Evolutionary conservation across 2,329 filamentous ascomycete species (phyloP).

Genomic region (Ophiostoma montium): DNA sequence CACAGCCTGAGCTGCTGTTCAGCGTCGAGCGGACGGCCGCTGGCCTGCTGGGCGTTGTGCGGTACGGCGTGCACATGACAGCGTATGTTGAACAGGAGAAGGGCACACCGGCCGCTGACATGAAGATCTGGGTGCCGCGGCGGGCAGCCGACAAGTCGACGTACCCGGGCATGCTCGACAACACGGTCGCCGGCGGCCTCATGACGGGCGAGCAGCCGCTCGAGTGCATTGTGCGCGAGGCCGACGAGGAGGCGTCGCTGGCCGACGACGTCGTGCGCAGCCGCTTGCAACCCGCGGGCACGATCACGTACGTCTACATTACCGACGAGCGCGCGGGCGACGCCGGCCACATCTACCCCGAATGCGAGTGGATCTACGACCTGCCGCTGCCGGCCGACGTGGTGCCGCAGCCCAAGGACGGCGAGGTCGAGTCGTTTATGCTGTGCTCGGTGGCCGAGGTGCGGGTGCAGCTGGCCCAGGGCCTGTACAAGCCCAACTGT

Average conservation of each 20-base stretch:
- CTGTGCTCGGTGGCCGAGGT: conserved; percentile 62
- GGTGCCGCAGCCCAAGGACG: conserved; percentile 64
- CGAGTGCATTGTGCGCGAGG: conserved; percentile 73
- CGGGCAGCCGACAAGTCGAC: conserved; percentile 68
- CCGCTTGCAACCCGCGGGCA: conserved; percentile 45
- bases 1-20: conserved; percentile 44
- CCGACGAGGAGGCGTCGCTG: conserved; percentile 76
- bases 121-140: conserved; percentile 71
- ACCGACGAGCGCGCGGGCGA: conserved; percentile 65
- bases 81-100: conserved; percentile 50
- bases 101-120: conserved; percentile 23
- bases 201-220: conserved; percentile 67
- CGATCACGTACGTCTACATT: conserved; percentile 74
- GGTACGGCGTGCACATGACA: conserved; percentile 72
- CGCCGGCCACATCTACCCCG: conserved; percentile 70
- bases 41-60: conserved; percentile 59
- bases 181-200: conserved; percentile 76
- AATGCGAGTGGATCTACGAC: conserved; percentile 86
- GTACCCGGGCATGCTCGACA: conserved; percentile 86
- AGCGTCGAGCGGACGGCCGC: conserved; percentile 65
- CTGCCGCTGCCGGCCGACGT: conserved; percentile 56
- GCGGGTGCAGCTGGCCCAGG: conserved; percentile 50
- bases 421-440: conserved; percentile 76
- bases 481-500: conserved; percentile 89
- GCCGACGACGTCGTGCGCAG: conserved; percentile 53